Base-by-base conservation (phyloP, 2,329 filamentous ascomycete species). In the Ceratocystis cacaofunesta region DNA sequence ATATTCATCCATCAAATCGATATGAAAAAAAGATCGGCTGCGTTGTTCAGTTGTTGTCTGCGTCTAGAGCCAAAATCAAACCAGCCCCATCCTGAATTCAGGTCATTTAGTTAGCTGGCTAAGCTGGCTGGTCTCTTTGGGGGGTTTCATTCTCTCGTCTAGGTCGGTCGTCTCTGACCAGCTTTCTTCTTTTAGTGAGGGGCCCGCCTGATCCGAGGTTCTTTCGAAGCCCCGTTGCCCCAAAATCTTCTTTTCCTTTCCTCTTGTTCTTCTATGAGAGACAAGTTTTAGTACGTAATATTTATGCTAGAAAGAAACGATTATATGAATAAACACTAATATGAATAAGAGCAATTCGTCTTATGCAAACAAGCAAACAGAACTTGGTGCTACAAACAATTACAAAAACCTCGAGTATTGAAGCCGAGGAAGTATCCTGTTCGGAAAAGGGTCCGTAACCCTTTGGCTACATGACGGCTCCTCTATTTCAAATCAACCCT, bases 391-490 rank as follows among this genome's bases (percentile, higher is more conserved):
- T 41, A 41, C 36, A 41, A 15, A 4, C 12, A 15, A 41, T 41
- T 4, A 41, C 3, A 41, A 41, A 41, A 12, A 5, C 12, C 10
- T 41, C 36, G 36, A 41, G 36, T 15, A 41, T 10, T 12, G 10
- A 15, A 41, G 36, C 36, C 10, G 12, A 41, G 36, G 36, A 41
- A 41, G 12, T 15, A 15, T 41, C 10, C 12, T 4, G 1, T 3
- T 4, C 10, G 0, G 3, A 0, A 0, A 15, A 41, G 36, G 36
- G 36, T 5, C 12, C 4, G 0, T 41, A 41, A 41, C 36, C 36
- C 36, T 15, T 41, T 3, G 36, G 3, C 0, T 41, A 41, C 36
- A 12, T 41, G 36, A 32, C 30, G 30, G 6, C 30, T 32, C 30
- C 30, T 32, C 30, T 32, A 6, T 1, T 30, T 7, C 30, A 32